Conservation (phyloP, 768 basidiomycete genomes). For the Leccinum longicurvipes region DNA sequence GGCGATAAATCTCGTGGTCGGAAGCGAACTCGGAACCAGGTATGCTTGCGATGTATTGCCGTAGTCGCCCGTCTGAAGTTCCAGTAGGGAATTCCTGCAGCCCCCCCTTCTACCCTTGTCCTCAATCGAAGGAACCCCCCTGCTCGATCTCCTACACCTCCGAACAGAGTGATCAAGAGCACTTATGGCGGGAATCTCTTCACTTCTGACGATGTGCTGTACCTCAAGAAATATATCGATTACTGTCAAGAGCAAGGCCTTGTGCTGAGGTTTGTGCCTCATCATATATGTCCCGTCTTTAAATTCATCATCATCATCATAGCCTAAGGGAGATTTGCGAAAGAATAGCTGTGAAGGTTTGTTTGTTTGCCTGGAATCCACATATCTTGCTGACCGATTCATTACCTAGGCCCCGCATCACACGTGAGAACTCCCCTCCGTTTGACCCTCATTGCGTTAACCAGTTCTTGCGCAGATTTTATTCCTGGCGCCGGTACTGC, state of each 20-base stretch:
- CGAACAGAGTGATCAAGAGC: constrained; percentile 79
- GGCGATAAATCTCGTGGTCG: constrained; percentile 58
- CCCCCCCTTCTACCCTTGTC: constrained; percentile 64
- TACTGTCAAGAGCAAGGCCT: constrained; percentile 87
- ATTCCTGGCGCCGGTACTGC: constrained; percentile 89
- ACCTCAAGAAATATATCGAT: constrained; percentile 85
- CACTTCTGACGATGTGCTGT: constrained; percentile 77
- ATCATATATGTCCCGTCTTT: constrained; percentile 24
- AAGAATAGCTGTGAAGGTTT: constrained; percentile 76
- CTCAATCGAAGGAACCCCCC: constrained; percentile 61
- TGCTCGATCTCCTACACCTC: constrained; percentile 81
- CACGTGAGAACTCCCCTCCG: constrained; percentile 49
- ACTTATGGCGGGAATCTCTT: constrained; percentile 89
- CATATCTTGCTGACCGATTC: constrained; percentile 4
- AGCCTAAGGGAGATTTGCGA: constrained; percentile 81
- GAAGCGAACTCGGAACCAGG: constrained; percentile 64
- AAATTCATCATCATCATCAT: constrained; percentile 3
- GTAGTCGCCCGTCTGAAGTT: constrained; percentile 1
- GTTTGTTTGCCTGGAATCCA: constrained; percentile 8
- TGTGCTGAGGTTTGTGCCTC: constrained; percentile 59
- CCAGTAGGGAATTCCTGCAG: constrained; percentile 55
- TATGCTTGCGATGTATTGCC: constrained; percentile 17
- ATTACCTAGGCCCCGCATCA: constrained; percentile 73
- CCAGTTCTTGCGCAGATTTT: constrained; percentile 52
- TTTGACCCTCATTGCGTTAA: not conserved